A percentile compares a stretch with the other conserved stretches of the same genome.
phyloP scores from a whole-genome alignment of 768 basidiomycete genomes.

The Lentinus tigrinus region DNA sequence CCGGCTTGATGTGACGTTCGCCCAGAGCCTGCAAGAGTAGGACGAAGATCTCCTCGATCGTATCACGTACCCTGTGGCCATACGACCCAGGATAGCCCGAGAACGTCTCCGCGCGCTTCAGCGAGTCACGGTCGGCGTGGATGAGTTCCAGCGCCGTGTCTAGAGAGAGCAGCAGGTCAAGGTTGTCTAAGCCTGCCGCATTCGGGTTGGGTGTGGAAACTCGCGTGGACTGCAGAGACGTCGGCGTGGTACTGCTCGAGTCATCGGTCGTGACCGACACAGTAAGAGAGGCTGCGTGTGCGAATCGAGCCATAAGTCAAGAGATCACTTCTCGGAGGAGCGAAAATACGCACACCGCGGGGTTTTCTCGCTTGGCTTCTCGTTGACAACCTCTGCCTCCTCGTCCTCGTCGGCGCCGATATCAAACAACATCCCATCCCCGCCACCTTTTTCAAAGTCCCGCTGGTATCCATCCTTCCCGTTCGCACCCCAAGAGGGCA shows the following conservation, averaged over 20 bases:
- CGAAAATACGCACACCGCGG: constrained; percentile 10
- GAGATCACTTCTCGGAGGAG: neutral
- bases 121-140: constrained; percentile 85
- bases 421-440: constrained; percentile 48
- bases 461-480: constrained; percentile 22
- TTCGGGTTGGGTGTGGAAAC: constrained; percentile 18
- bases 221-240: constrained; percentile 15
- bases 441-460: constrained; percentile 38
- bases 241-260: constrained; percentile 5
- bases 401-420: constrained; percentile 44
- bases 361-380: constrained; percentile 11
- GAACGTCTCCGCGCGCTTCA: constrained; percentile 93
- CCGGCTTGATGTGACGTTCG: constrained; percentile 75
- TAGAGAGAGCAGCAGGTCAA: constrained; percentile 89
- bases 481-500: constrained; percentile 12
- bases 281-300: constrained; percentile 8
- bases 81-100: constrained; percentile 82
- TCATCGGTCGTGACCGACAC: constrained; percentile 1
- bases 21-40: constrained; percentile 76
- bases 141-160: constrained; percentile 91
- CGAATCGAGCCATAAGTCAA: neutral
- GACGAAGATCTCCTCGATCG: constrained; percentile 92
- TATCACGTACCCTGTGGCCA: constrained; percentile 85
- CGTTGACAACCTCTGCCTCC: constrained; percentile 14
- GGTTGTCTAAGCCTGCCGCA: constrained; percentile 40